Percentiles rank a stretch among this genome's conserved stretches.
Evolutionary conservation across 2,329 filamentous ascomycete species (phyloP).

Genomic region (Chaetoscypha palmicola): DNA sequence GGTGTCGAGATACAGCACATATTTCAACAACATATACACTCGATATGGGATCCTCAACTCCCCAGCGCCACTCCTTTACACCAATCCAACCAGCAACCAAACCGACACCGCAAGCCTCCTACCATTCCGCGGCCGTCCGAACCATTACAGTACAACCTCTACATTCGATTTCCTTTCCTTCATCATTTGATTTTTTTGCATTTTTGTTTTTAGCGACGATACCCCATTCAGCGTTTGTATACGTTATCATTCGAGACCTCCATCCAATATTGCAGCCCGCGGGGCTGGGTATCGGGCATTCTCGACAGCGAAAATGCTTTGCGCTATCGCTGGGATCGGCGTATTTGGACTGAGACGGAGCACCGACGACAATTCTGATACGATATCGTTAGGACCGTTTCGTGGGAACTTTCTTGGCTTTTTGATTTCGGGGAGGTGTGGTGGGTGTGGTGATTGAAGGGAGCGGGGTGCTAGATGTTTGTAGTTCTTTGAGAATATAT

Average conservation of each 20-base stretch:
- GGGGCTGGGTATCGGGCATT: too few relatives aligned
- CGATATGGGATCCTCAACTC: slow-evolving; percentile 19
- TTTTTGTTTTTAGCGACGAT: slow-evolving; percentile 38
- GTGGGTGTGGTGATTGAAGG: too few relatives aligned
- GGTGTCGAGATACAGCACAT: slow-evolving; percentile 25
- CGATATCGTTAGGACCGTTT: slow-evolving; percentile 40
- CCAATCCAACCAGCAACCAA: slow-evolving; percentile 1
- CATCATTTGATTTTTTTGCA: slow-evolving; percentile 10
- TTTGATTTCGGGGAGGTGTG: neutral
- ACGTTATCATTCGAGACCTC: slow-evolving; percentile 40
- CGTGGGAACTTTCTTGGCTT: slow-evolving; percentile 25
- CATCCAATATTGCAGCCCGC: too few relatives aligned
- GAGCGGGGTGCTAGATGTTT: too few relatives aligned
- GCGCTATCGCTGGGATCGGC: slow-evolving; percentile 43
- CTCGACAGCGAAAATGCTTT: slow-evolving; percentile 40
- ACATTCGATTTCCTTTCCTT: too few relatives aligned
- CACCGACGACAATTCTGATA: slow-evolving; percentile 44
- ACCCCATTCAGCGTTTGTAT: slow-evolving; percentile 48
- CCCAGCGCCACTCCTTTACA: slow-evolving; percentile 3
- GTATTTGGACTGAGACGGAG: slow-evolving; percentile 36
- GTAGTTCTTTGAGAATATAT: too few relatives aligned
- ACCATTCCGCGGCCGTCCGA: too few relatives aligned
- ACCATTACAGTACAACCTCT: too few relatives aligned
- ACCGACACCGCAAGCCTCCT: too few relatives aligned
- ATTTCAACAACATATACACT: neutral